Evolutionary conservation across 2,329 filamentous ascomycete genomes (phyloP), one percentile per base, ranked within the genome.

Genomic region (Fusarium nodosum): DNA sequence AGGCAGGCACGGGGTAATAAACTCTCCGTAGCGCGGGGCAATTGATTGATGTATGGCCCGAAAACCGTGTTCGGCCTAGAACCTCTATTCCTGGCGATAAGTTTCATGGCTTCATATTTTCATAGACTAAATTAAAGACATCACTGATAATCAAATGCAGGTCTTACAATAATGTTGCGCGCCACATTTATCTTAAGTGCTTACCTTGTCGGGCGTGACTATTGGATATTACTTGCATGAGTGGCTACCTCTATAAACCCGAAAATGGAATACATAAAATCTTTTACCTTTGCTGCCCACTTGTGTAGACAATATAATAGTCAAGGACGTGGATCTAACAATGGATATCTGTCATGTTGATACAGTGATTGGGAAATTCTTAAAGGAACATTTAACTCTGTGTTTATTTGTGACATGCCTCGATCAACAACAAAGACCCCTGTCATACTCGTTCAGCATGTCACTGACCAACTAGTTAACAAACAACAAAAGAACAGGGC

Each of bases 1-100:
- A 46, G 34, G 22, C 10, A n/a, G 60, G 31, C 30, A 66, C 46
- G 56, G 41, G 56, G 34, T 28, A 52, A 52, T 16, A 34, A 55
- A 36, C 24, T 42, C 38, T 55, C 66, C 55, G 66, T n/a, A 60
- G 51, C 62, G 62, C 62, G 66, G 66, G 45, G 62, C 54, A 70
- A 67, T 55, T 26, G 20, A 67, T 55, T 26, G 20, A 67, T 52
- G 20, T 22, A 67, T 16, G 18, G 24, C 39, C 56, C 61, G 66
- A 56, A 31, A 10, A 53, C 30, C 62, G 56, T 42, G 24, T 16
- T 24, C 16, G 8, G 20, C 4, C 16, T 30, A 24, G 31, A 28
- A 16, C 30, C n/a, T 34, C 26, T 33, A 15, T 15, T 64, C 18
- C 15, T 42, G 5, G 6, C 13, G 41, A 38, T 36, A 13, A 10